phyloP scores from a whole-genome alignment of 1,139 yeast species.

The Kodamaea sp. region DNA sequence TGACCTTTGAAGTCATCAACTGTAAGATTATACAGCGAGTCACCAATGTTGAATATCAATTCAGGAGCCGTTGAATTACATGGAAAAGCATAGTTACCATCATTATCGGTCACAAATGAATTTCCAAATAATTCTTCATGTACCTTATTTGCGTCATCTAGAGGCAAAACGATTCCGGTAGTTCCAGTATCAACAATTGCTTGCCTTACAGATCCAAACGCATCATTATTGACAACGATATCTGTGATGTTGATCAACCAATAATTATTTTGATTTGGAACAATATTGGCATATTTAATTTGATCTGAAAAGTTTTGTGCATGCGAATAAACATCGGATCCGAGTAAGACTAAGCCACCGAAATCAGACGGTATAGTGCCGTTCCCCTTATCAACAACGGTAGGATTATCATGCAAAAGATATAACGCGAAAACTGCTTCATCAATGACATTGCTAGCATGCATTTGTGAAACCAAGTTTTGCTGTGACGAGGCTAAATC shows the following conservation, averaged over 20 bases:
- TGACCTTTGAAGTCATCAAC: conserved; percentile 48
- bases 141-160: conserved; percentile 50
- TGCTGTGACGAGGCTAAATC: conserved; percentile 39
- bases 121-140: conserved; percentile 46
- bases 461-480: conserved; percentile 24
- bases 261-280: conserved; percentile 37
- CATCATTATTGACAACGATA: conserved; percentile 29
- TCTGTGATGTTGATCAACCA: conserved; percentile 51
- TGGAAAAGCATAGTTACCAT: conserved; percentile 55
- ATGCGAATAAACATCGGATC: conserved; percentile 16
- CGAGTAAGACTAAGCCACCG: conserved; percentile 29
- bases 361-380: conserved; percentile 6
- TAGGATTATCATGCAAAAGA: conserved; percentile 17
- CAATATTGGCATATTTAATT: conserved; percentile 34
- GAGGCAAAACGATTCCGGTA: conserved; percentile 55
- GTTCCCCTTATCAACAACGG: conserved; percentile 8
- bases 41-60: conserved; percentile 36
- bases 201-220: conserved; percentile 25
- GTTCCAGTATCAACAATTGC: conserved; percentile 68
- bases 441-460: conserved; percentile 17
- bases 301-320: conserved; percentile 3
- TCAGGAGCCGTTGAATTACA: conserved; percentile 45
- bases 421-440: conserved; percentile 22
- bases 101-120: conserved; percentile 50
- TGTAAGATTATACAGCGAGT: conserved; percentile 33